These are phyloP conservation scores for Penicillium crustosum DNA, from an alignment of 2,329 filamentous ascomycete genomes.

Conservation along the genomic window DNA sequence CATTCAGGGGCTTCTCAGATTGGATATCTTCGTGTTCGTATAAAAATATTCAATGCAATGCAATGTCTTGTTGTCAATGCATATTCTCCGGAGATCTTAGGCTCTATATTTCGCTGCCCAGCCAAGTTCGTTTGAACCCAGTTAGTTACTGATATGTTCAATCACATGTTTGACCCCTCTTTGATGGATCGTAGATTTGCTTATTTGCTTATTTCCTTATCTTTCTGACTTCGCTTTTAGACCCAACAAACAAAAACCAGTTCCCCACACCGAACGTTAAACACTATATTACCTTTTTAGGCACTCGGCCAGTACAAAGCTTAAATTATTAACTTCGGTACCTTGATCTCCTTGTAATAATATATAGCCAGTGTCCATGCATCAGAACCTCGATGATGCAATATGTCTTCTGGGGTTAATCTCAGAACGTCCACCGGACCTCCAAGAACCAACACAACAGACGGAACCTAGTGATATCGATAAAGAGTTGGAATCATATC, in stretches of 20 bases:
- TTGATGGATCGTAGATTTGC: neutral
- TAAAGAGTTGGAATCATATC: neutral
- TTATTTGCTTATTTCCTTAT: too few relatives aligned
- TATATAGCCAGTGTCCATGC: neutral
- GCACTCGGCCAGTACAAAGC: neutral
- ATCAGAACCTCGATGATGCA: neutral
- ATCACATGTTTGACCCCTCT: neutral
- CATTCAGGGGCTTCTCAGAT: neutral
- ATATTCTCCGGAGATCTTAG: neutral
- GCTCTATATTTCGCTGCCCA: neutral
- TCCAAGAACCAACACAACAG: neutral
- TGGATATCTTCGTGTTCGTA: neutral
- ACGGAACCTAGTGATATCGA: neutral
- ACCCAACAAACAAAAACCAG: neutral
- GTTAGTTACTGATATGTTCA: too few relatives aligned
- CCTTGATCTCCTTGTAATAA: neutral
- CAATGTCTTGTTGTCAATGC: neutral
- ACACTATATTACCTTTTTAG: too few relatives aligned
- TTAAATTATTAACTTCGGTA: neutral
- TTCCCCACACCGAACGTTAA: neutral
- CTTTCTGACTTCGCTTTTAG: neutral
- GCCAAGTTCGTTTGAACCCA: neutral
- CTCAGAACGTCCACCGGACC: neutral
- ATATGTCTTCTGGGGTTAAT: neutral
- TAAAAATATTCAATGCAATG: neutral